Percentiles rank a stretch among this genome's conserved stretches.
Evolutionary conservation across 192 early-diverging fungal genomes (phyloP).

Genomic region (Podila epicladia): DNA sequence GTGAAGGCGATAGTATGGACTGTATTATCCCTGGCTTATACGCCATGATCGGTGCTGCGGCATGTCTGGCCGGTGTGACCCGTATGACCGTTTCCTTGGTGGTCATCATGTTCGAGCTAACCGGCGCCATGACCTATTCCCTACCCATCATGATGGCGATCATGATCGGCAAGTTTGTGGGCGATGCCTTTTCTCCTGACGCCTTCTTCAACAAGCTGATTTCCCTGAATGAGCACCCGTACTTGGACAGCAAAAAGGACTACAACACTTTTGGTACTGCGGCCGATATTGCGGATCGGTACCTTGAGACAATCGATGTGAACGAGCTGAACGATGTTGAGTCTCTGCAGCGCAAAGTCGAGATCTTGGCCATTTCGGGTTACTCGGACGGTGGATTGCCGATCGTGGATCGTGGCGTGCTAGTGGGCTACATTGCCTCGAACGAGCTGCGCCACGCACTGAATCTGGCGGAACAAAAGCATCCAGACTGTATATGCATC

Average conservation of each 20-base stretch:
- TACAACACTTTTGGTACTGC: constrained; percentile 71
- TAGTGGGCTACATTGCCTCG: constrained; percentile 86
- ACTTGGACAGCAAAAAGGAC: constrained; percentile 79
- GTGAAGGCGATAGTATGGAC: constrained; percentile 47
- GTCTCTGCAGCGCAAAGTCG: constrained; percentile 63
- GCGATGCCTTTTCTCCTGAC: constrained; percentile 48
- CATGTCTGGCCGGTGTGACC: constrained; percentile 82
- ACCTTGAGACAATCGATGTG: constrained; percentile 73
- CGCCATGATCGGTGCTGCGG: constrained; percentile 88
- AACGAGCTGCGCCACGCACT: constrained; percentile 82
- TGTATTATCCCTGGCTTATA: constrained; percentile 86
- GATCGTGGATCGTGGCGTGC: constrained; percentile 60
- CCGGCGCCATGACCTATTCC: constrained; percentile 96
- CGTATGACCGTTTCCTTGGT: constrained; percentile 91
- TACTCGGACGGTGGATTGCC: constrained; percentile 84
- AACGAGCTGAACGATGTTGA: constrained; percentile 67
- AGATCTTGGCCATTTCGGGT: constrained; percentile 61
- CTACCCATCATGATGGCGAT: constrained; percentile 90
- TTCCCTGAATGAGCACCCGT: constrained; percentile 76
- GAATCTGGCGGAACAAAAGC: constrained; percentile 54
- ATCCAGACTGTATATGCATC: constrained; percentile 57
- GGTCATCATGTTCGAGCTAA: constrained; percentile 99
- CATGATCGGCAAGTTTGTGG: constrained; percentile 57
- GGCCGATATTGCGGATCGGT: constrained; percentile 70
- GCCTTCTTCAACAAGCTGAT: constrained; percentile 64